phyloP scores from a whole-genome alignment of 345 rosid species.

The Triadica sebifera region DNA sequence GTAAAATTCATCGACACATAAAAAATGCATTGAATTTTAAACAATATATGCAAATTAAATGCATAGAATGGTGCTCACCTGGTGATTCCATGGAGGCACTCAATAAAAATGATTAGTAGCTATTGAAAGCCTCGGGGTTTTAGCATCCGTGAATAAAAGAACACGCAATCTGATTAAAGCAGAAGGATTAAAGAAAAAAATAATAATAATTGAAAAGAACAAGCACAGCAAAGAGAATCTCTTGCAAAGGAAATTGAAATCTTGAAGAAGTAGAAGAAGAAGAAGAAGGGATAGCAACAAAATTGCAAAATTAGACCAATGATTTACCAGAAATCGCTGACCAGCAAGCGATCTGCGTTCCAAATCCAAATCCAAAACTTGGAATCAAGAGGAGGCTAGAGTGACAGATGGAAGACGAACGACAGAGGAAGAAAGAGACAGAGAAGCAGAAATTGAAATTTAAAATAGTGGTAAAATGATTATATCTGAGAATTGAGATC shows the following conservation, averaged over 20 bases:
- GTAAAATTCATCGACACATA: neutral
- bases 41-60: neutral
- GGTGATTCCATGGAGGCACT: conserved; percentile 57
- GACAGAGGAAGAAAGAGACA: no score
- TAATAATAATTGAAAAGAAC: neutral
- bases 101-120: conserved; percentile 17
- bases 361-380: no score
- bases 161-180: neutral
- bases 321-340: no score
- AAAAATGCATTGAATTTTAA: neutral
- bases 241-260: neutral
- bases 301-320: neutral
- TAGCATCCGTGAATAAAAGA: conserved; percentile 14
- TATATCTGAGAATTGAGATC: no score
- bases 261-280: neutral
- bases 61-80: conserved; percentile 29
- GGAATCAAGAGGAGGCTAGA: no score
- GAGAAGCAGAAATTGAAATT: no score
- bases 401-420: no score
- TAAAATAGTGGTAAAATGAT: no score
- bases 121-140: conserved; percentile 4
- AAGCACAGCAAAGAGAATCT: neutral
- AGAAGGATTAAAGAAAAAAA: neutral
- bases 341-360: no score
- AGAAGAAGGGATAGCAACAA: neutral